Conservation (phyloP, 192 early-diverging fungal genomes). For the Coemansia umbellata region DNA sequence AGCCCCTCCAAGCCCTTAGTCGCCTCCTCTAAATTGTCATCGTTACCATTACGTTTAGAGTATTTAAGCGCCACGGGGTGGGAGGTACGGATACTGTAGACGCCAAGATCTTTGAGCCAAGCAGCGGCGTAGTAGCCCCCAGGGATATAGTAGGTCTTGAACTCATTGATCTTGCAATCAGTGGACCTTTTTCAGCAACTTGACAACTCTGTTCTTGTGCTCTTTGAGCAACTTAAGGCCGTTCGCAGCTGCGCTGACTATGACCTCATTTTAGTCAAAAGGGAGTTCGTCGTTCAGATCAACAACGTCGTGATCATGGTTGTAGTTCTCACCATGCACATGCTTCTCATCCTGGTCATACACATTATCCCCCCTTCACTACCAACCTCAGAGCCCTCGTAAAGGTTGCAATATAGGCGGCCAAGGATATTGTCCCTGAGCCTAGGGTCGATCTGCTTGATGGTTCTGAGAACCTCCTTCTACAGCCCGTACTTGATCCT, state of each 20-base stretch:
- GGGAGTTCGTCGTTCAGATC: constrained; percentile 38
- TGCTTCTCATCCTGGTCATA: constrained; percentile 26
- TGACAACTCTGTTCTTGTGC: constrained; percentile 24
- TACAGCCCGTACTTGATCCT: constrained; percentile 45
- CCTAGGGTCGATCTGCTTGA: constrained; percentile 41
- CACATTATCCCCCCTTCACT: constrained; percentile 5
- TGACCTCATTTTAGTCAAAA: constrained; percentile 37
- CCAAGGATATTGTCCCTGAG: constrained; percentile 42
- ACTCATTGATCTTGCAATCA: constrained; percentile 36
- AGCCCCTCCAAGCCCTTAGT: too few species aligned
- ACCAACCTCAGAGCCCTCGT: constrained; percentile 19
- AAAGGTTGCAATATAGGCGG: constrained; percentile 40
- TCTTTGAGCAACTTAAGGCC: constrained; percentile 47
- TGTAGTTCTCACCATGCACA: constrained; percentile 43
- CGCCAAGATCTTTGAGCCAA: constrained; percentile 47
- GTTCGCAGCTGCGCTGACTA: constrained; percentile 12
- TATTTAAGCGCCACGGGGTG: constrained; percentile 44
- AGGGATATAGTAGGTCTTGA: constrained; percentile 51
- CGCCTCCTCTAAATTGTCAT: constrained; percentile 18
- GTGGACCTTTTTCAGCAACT: constrained; percentile 35
- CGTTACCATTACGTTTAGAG: constrained; percentile 21
- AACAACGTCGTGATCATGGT: constrained; percentile 24
- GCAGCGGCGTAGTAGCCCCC: constrained; percentile 50
- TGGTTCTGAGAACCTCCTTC: constrained; percentile 32
- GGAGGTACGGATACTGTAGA: constrained; percentile 50